phyloP scores from a whole-genome alignment of 768 basidiomycete genomes.

The Hortiboletus campestris region DNA sequence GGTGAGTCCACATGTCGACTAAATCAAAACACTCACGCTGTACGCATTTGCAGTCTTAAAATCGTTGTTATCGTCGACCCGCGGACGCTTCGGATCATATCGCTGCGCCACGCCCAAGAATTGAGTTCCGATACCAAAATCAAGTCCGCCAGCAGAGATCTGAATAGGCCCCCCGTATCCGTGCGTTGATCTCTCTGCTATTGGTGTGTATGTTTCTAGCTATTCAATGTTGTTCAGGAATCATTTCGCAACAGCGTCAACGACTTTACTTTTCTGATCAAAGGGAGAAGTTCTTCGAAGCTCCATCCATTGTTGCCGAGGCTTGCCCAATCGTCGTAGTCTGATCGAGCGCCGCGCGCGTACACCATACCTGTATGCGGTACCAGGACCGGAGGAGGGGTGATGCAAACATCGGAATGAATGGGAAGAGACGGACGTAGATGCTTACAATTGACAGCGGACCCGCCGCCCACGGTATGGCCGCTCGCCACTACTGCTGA shows the following conservation, averaged over 20 bases:
- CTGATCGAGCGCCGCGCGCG: not conserved
- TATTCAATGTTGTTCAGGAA: not conserved
- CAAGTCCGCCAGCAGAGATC: not conserved
- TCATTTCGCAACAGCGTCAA: not conserved
- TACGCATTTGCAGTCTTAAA: not conserved
- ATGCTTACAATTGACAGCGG: not conserved
- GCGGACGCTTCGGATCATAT: not conserved
- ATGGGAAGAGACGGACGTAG: no score
- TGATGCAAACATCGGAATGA: no score
- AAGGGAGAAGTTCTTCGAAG: not conserved
- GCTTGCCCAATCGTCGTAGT: not conserved
- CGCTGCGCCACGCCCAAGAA: not conserved
- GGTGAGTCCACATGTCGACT: not conserved
- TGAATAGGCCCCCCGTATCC: not conserved
- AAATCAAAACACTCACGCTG: not conserved
- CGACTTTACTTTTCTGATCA: not conserved
- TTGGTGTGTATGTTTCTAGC: not conserved
- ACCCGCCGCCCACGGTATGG: not conserved
- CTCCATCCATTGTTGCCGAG: not conserved
- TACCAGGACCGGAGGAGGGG: no score
- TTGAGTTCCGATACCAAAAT: not conserved
- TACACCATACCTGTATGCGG: not conserved
- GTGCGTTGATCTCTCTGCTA: not conserved
- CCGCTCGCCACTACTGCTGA: not conserved
- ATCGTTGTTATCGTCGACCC: not conserved